phyloP scores from a whole-genome alignment of 2,329 filamentous ascomycete species.

The Fusarium transvaalense region DNA sequence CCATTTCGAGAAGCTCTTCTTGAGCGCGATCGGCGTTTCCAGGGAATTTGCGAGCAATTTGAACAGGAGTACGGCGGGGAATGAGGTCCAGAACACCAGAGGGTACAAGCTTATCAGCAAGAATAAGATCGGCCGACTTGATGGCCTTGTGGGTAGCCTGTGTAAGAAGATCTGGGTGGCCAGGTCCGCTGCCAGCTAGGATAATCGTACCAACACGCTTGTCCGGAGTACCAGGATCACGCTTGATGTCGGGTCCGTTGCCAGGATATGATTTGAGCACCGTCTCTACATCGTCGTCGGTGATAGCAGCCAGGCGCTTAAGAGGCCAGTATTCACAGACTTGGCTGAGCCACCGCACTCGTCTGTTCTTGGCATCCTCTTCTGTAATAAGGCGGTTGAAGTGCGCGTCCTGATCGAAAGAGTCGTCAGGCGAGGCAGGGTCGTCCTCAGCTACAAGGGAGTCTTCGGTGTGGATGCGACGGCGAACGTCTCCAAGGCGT shows the following conservation, averaged over 20 bases:
- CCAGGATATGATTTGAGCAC: slow-evolving; percentile 79
- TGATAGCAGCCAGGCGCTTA: slow-evolving; percentile 81
- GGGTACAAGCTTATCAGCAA: slow-evolving; percentile 89
- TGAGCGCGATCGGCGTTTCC: slow-evolving; percentile 96
- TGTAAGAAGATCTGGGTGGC: slow-evolving; percentile 92
- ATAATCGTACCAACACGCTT: slow-evolving; percentile 76
- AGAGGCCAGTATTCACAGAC: slow-evolving; percentile 99
- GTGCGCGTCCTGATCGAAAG: slow-evolving; percentile 78
- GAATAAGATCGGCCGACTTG: slow-evolving; percentile 78
- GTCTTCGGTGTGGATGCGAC: slow-evolving; percentile 81
- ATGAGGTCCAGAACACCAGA: slow-evolving; percentile 88
- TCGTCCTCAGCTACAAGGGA: slow-evolving; percentile 52
- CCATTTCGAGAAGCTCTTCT: slow-evolving; percentile 85
- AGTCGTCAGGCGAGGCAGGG: slow-evolving; percentile 74
- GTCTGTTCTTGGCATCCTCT: slow-evolving; percentile 79
- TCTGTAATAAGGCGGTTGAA: slow-evolving; percentile 88
- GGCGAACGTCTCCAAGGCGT: slow-evolving; percentile 78
- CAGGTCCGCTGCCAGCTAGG: slow-evolving; percentile 91
- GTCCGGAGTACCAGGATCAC: slow-evolving; percentile 29
- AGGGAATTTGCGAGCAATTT: slow-evolving; percentile 96
- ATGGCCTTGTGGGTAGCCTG: slow-evolving; percentile 84
- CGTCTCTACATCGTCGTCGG: slow-evolving; percentile 80
- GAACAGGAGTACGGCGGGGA: slow-evolving; percentile 86
- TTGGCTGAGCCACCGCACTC: slow-evolving; percentile 93
- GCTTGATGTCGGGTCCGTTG: slow-evolving; percentile 43